Evolutionary conservation across 1,139 yeast species (phyloP), one percentile per base, ranked within the genome.

Genomic region (Kurtzmaniella quercitrusa): DNA sequence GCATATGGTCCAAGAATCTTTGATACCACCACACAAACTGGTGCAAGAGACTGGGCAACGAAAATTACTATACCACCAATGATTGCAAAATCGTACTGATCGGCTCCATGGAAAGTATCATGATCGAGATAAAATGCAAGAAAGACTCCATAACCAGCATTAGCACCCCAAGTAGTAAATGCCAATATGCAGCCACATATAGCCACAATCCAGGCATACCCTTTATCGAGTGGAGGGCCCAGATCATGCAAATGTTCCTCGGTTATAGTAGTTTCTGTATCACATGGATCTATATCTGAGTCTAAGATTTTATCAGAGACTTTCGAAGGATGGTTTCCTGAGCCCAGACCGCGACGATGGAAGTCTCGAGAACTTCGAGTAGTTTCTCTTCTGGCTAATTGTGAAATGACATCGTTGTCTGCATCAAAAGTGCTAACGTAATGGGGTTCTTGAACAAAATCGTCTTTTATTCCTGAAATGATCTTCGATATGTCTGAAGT

Each of bases 121-220:
- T 49, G 21, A n/a, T 66, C 56, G 20, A 80, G 55, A 55, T 82
- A 86, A 53, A 67, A 81, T 28, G 78, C 72, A 30, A 86, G 61
- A 52, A 78, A 84, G 3, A 86, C 84, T 39, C 93, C 91, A 54
- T 74, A 86, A 0, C 80, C 76, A 4, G 87, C 77, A 53, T 82
- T 83, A 38, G 82, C 68, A 18, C 95, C 95, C 95, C 95, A 86
- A 1, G 88, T 77, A 22, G 79, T 73, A 38, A 80, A 68, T 21
- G 62, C 56, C 20, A 67, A 56, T 38, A 74, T 53, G 57, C 77
- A 67, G 0, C 77, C 77, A 50, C 84, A 75, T 2, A 74, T 42
- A 0, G 82, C 79, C 42, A 82, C 73, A 5, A 82, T 76, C 89
- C 93, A 85, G 1, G 88, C 88, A 49, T 76, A 76, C 1, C 87